These are phyloP conservation scores for Flaveria bidentis DNA, from an alignment of 129 eudicot species.

Conservation along the genomic window DNA sequence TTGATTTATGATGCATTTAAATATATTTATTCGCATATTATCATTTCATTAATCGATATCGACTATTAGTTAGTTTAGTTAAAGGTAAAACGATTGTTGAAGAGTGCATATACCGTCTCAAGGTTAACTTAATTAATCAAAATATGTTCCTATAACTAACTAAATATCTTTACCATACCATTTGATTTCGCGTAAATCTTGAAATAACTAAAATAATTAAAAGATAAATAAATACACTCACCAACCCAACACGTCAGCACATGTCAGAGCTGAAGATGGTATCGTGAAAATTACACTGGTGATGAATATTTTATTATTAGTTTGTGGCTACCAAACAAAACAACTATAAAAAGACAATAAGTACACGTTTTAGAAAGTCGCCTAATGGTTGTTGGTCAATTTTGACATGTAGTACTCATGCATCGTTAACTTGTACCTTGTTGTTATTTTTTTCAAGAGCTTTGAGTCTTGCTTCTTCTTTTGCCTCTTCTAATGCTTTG, in stretches of 20 bases:
- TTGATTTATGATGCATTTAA: too few species aligned
- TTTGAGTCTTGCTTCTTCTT: constrained; percentile 46
- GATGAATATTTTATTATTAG: not conserved
- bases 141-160: too few species aligned
- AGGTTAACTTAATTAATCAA: too few species aligned
- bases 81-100: too few species aligned
- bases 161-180: too few species aligned
- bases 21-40: too few species aligned
- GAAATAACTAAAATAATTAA: too few species aligned
- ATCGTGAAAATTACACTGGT: not conserved
- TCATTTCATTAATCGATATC: too few species aligned
- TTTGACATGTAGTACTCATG: constrained; percentile 2
- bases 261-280: not conserved
- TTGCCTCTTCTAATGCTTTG: constrained; percentile 43
- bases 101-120: too few species aligned
- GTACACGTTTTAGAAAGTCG: not conserved
- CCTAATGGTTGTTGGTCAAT: not conserved
- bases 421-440: not conserved
- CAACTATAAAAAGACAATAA: not conserved
- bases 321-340: not conserved
- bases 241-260: not conserved
- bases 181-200: too few species aligned
- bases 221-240: not conserved
- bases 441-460: constrained; percentile 30
- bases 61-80: too few species aligned